Percentiles rank a stretch among this genome's conserved stretches.
These are phyloP conservation scores for Trichoderma semiorbis DNA, from an alignment of 2,329 filamentous ascomycete genomes.

Conservation along the genomic window DNA sequence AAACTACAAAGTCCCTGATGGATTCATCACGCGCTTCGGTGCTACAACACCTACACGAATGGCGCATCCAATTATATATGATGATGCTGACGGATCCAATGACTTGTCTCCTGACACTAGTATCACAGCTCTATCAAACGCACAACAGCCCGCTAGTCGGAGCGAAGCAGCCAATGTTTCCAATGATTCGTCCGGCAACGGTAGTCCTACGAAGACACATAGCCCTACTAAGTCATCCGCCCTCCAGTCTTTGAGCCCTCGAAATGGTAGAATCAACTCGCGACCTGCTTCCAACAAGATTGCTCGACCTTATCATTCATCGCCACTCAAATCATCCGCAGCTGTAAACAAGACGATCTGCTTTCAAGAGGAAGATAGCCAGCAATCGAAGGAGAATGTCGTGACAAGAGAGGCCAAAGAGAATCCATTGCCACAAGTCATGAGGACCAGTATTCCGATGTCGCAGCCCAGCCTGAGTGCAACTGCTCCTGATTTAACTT, in stretches of 20 bases:
- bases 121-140: neutral
- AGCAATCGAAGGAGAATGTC: neutral
- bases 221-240: neutral
- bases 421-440: neutral
- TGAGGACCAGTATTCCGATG: neutral
- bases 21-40: neutral
- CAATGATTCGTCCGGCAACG: neutral
- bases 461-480: neutral
- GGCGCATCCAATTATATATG: neutral
- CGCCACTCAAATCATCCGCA: neutral
- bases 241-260: constrained; percentile 4
- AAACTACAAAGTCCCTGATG: neutral
- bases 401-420: neutral
- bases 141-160: neutral
- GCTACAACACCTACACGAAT: neutral
- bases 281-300: constrained; percentile 11
- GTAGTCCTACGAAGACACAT: neutral
- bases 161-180: neutral
- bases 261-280: constrained; percentile 6
- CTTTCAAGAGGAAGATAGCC: neutral
- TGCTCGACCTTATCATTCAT: neutral
- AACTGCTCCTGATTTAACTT: neutral
- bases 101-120: neutral
- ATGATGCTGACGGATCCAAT: neutral
- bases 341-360: neutral